Evolutionary conservation across 2,329 filamentous ascomycete genomes (phyloP), one percentile per base, ranked within the genome.

Genomic region (Pestalotiopsis sp.): DNA sequence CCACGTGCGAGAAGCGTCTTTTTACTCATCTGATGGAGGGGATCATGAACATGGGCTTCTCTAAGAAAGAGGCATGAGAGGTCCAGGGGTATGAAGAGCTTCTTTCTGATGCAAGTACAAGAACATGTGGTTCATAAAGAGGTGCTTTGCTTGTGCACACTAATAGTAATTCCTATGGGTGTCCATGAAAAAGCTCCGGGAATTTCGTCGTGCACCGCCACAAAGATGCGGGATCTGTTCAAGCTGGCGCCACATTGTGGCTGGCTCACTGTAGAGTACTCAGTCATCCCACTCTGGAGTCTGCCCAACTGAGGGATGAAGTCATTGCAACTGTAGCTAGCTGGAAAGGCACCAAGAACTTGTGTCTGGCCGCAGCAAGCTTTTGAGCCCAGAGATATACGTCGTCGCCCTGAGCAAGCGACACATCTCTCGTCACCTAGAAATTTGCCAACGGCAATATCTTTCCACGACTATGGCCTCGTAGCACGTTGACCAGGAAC

Each of bases 241-340:
- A 23, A 52, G 17, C 14, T 9, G 14, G 7, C 14, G 45, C 45
- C 45, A 52, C 45, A 52, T 36, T n/a, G 45, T 52, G 45, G 45
- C 45, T 52, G 45, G 14, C 17, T 52, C 2, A 17, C 45, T 52
- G n/a, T n/a, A n/a, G n/a, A n/a, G n/a, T n/a, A 52, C 13, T 59
- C 31, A 9, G 6, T 36, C 31, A 36, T 36, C 31, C 31, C 31
- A 36, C 31, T 36, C 31, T 36, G 31, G 7, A 36, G 31, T 36
- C 31, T 36, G 27, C 27, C 20, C 5, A 31, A 31, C 27, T 27
- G 63, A 66, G 69, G 68, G 71, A 74, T 75, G 72, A 74, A 74
- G 71, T 75, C 74, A 75, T 74, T 68, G 69, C 41, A 52, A 52
- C 45, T 20, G 45, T 27, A 9, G 23, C 36, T 31, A 65, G 41